Conservation (phyloP, 768 basidiomycete genomes). For the Leccinum longicurvipes region DNA sequence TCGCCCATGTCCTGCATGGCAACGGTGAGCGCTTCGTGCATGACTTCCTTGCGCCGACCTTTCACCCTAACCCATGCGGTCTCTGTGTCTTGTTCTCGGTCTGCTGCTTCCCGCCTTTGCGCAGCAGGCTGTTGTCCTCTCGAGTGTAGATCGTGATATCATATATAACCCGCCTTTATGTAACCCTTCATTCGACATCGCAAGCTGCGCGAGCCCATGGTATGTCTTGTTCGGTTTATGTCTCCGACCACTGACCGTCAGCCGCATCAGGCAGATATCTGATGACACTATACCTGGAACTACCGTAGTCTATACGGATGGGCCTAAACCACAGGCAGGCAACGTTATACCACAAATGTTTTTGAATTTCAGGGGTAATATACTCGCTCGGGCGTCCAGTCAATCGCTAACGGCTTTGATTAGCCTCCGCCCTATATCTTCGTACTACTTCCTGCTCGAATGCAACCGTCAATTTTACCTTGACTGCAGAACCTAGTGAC, state of each 20-base stretch:
- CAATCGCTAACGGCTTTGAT: conserved; percentile 2
- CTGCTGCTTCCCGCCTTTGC: conserved; percentile 12
- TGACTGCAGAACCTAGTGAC: conserved; percentile 38
- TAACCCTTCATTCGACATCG: conserved; percentile 1
- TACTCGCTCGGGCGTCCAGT: not conserved
- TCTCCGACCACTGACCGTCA: not conserved
- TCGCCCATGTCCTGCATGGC: conserved; percentile 2
- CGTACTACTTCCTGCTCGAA: conserved; percentile 44
- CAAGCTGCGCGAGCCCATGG: conserved; percentile 28
- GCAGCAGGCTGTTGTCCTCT: conserved; percentile 21
- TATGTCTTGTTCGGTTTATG: not conserved
- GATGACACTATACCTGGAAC: conserved; percentile 14
- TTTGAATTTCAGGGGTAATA: conserved; percentile 49
- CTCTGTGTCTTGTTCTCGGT: conserved; percentile 17
- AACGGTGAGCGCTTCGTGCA: not conserved
- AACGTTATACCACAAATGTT: conserved; percentile 57
- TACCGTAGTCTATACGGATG: conserved; percentile 35
- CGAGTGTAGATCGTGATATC: conserved; percentile 23
- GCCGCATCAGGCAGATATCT: conserved; percentile 21
- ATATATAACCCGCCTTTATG: conserved; percentile 29
- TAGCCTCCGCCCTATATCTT: conserved; percentile 46
- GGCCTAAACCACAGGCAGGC: conserved; percentile 40
- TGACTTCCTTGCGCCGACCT: not conserved
- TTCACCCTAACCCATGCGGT: conserved; percentile 21
- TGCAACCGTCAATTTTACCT: conserved; percentile 50